Base-by-base conservation (phyloP, 306 rosid genomes). In the Coriaria nepalensis region DNA sequence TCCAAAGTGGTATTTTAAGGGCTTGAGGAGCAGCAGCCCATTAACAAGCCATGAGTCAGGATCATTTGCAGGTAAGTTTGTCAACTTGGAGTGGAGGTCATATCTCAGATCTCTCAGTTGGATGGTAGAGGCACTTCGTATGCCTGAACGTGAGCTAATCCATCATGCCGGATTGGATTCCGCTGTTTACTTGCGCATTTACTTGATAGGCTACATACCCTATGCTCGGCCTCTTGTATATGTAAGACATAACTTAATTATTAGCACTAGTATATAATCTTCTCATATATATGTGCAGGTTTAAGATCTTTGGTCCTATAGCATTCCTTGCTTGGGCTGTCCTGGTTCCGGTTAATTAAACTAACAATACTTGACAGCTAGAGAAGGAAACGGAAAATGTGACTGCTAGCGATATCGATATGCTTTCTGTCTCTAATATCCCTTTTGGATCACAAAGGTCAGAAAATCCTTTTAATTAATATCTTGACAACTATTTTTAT, bases 101-200 rank as follows among this genome's bases (percentile, higher is more conserved):
- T 90, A 90, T 60, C 0, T 79, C 40, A 47, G 73, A 68, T 90
- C 85, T 47, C 57, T 84, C 74, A 77, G 77, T 68, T 90, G 97
- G 97, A 84, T 90, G 92, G 94, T 95, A 8, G 95, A 57, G 6
- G 97, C 97, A n/a, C 61, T 90, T 53, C 66, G 58, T 63, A 90
- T 90, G 97, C 97, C 97, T 0, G 97, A 90, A 59, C 92, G 66
- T 29, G 97, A 85, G 78, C 97, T 90, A 45, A 81, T 90, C 61
- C 95, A 90, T 5, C 97, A 90, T 64, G 93, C 97, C 29, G 97
- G 97, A 63, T 52, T 90, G 68, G 97, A 88, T 62, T 88, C 96
- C 20, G 96, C 72, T 57, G 97, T 88, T 52, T 88, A 88, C 77
- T 65, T 88, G 76, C 74, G 97, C 57, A 90, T 90, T 56, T 90